Evolutionary conservation across 768 basidiomycete species (phyloP), one percentile per base, ranked within the genome.

Genomic region (Trametes meyenii): DNA sequence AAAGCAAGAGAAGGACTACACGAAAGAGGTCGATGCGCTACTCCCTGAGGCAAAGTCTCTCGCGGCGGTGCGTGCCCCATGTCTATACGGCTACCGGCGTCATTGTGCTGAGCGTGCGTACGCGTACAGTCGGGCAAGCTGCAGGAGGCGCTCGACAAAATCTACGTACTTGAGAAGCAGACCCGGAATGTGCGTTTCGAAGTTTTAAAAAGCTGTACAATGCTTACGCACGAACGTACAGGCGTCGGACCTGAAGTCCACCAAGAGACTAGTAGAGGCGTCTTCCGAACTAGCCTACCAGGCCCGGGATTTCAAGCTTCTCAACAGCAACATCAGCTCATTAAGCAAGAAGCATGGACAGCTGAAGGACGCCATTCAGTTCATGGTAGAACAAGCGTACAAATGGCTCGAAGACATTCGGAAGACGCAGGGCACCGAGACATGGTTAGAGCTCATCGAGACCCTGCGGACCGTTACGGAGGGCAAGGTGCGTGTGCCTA

Each of bases 321-420:
- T 96, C 59, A 94, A 95, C 71, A 78, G 82, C 10, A 87, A 82
- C 63, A 81, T 93, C 60, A 81, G 78, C 36, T 50, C 84, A 17
- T 76, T 97, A 66, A 89, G 89, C 76, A 98, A 97, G 83, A 98
- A 98, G 70, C 97, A 98, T 74, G 96, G 97, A 0, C 97, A 99
- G 71, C 80, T 98, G 65, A 96, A 98, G 73, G 90, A 83, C 51
- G 90, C 87, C 1, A 86, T 96, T 13, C 92, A 95, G 69, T 83
- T 87, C n/a, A 89, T 99, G 71, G 95, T 98, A 11, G 96, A 98
- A 70, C 84, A 85, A 62, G 82, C 85, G 3, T 90, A 96, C 77
- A 78, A 76, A 3, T 98, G 92, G 88, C 76, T 98, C 49, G 86
- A 89, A 13, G 87, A 88, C 52, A 81, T 96, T 59, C 87, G 87